A percentile compares a stretch with the other conserved stretches of the same genome.
Evolutionary conservation across 352 stramenopile species (phyloP).

Genomic region (Pythium utonaiense): DNA sequence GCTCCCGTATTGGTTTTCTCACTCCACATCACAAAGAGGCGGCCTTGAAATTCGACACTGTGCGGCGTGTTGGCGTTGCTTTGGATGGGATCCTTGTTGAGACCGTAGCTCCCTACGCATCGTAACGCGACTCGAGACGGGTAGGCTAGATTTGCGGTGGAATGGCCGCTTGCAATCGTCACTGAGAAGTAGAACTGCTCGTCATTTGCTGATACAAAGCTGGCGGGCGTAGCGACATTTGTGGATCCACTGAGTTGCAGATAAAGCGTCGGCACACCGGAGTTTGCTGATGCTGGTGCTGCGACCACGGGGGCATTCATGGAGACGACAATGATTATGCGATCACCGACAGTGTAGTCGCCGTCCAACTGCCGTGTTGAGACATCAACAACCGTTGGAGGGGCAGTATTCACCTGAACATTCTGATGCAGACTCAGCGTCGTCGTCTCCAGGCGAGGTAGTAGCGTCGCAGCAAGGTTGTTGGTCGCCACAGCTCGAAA

Average conservation of each 20-base stretch:
- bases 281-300: neutral
- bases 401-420: slow-evolving; percentile 35
- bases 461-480: slow-evolving; percentile 33
- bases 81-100: slow-evolving; percentile 44
- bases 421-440: slow-evolving; percentile 14
- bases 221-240: slow-evolving; percentile 11
- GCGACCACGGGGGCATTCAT: slow-evolving; percentile 41
- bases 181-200: slow-evolving; percentile 56
- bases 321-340: slow-evolving; percentile 31
- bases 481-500: slow-evolving; percentile 26
- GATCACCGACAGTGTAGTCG: slow-evolving; percentile 52
- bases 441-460: slow-evolving; percentile 27
- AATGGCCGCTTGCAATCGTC: slow-evolving; percentile 35
- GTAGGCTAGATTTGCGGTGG: slow-evolving; percentile 39
- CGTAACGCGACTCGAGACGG: slow-evolving; percentile 37
- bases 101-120: slow-evolving; percentile 35
- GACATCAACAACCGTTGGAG: slow-evolving; percentile 37
- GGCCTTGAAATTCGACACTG: slow-evolving; percentile 24
- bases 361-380: slow-evolving; percentile 35
- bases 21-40: slow-evolving; percentile 47
- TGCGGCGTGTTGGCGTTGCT: slow-evolving; percentile 24
- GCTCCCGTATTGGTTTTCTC: slow-evolving; percentile 27
- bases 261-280: slow-evolving; percentile 35
- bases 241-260: slow-evolving; percentile 36
- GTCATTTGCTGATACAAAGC: slow-evolving; percentile 35